Base-by-base conservation (phyloP, 164 flowering plant genomes). In the Chimonanthus salicifolius region DNA sequence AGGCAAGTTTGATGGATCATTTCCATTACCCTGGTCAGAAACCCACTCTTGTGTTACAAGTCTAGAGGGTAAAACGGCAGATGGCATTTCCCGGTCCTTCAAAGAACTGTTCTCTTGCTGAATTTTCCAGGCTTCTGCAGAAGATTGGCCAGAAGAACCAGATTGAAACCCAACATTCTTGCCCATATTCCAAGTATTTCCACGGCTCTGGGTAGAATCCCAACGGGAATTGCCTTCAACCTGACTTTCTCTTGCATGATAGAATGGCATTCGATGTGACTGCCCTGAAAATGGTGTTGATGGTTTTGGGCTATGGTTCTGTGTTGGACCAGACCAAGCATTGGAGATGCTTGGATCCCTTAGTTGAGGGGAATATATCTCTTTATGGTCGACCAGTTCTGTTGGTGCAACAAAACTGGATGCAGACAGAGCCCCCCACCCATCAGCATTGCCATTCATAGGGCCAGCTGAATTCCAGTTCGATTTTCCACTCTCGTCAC, bases 341-440 rank as follows among this genome's bases (percentile, higher is more conserved):
- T 79, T 75, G 72, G 68, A 80, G 58, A 74, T 81, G 71, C 72
- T 82, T 16, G 80, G 68, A 43, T 86, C 89, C 76, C 62, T 54
- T 48, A 74, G 74, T 45, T 33, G 72, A 43, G 75, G 73, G 65
- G 75, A n/a, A 80, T 7, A 80, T 74, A 16, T 78, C 62, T 74
- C 82, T 67, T 76, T 79, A 18, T 74, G 67, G 65, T 74, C 77
- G 47, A 65, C 74, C 71, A 48, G 65, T 73, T 78, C 80, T 44
- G 71, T 16, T 13, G 83, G 66, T 70, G 75, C 21, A 67, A 71
- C 69, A 71, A 74, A 72, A 79, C 76, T 62, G 66, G 83, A 74
- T 69, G 33, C 33, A 33, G 88, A 81, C 33, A 58, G 74, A 4
- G 83, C 67, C 7, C 60, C 79, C 71, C 67, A 67, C n/a, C 64